Evolutionary conservation across 1,284 basidiomycete genomes (phyloP).

Genomic region (Flammula alnicola): DNA sequence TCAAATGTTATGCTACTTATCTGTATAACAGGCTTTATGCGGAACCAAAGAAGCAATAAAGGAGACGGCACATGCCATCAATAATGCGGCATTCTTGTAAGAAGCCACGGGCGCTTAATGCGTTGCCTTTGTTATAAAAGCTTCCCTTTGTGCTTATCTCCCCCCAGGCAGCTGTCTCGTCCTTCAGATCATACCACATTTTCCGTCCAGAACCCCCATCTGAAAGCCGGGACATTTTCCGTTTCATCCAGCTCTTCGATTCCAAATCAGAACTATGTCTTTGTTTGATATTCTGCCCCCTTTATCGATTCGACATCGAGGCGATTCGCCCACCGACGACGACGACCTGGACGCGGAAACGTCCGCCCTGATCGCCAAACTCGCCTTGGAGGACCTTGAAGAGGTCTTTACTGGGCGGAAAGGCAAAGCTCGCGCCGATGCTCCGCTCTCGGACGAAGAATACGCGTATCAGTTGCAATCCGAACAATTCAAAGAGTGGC

Average conservation of each 20-base stretch:
- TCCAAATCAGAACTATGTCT: slow-evolving; percentile 2
- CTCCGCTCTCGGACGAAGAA: slow-evolving; percentile 47
- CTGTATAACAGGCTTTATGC: too few relatives aligned
- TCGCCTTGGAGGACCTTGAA: slow-evolving; percentile 40
- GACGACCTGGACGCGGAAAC: slow-evolving; percentile 32
- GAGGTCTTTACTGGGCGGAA: slow-evolving; percentile 39
- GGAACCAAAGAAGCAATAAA: too few relatives aligned
- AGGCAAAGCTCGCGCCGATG: slow-evolving; percentile 40
- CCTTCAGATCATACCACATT: slow-evolving; percentile 17
- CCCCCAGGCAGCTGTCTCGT: slow-evolving; percentile 13
- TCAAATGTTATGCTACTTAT: too few relatives aligned
- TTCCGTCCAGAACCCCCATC: slow-evolving; percentile 1
- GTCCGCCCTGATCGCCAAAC: slow-evolving; percentile 37
- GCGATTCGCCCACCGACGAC: neutral
- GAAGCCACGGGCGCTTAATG: slow-evolving; percentile 13
- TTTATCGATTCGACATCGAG: too few relatives aligned
- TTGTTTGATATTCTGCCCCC: neutral
- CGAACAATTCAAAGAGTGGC: slow-evolving; percentile 39
- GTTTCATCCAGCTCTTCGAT: neutral
- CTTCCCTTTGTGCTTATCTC: neutral
- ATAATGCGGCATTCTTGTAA: too few relatives aligned
- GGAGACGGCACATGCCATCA: too few relatives aligned
- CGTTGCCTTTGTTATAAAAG: slow-evolving; percentile 4
- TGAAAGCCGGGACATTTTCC: slow-evolving; percentile 15
- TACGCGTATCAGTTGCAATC: slow-evolving; percentile 51